Conservation (phyloP, 805 yeast species). For the Yamadazyma paraphyllophila region DNA sequence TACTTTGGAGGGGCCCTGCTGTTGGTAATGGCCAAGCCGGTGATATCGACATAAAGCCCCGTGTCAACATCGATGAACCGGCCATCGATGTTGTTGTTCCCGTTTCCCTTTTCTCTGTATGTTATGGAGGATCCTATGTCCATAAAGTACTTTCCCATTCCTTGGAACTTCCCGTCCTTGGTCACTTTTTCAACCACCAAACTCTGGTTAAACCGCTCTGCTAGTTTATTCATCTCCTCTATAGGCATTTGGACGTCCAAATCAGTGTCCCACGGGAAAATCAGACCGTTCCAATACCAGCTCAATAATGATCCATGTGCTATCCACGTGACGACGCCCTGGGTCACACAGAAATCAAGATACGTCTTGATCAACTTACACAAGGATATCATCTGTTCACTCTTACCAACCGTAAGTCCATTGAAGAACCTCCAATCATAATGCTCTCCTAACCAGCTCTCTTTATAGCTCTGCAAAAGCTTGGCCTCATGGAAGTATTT, state of each 20-base stretch:
- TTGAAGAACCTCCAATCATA: constrained; percentile 41
- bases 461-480: constrained; percentile 16
- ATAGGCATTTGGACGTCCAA: constrained; percentile 64
- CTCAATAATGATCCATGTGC: constrained; percentile 66
- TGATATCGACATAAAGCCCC: constrained; percentile 71
- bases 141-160: constrained; percentile 54
- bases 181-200: constrained; percentile 44
- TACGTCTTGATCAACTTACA: constrained; percentile 54
- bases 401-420: constrained; percentile 25
- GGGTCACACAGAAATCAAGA: constrained; percentile 45
- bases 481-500: constrained; percentile 34
- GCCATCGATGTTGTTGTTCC: constrained; percentile 66
- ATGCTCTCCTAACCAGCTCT: constrained; percentile 29
- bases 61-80: constrained; percentile 68
- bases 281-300: constrained; percentile 62
- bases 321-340: constrained; percentile 55
- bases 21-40: constrained; percentile 55
- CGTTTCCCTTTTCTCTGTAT: constrained; percentile 55
- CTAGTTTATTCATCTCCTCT: constrained; percentile 43
- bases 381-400: constrained; percentile 36
- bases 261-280: constrained; percentile 68
- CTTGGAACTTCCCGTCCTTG: constrained; percentile 30
- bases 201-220: constrained; percentile 48
- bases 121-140: constrained; percentile 51
- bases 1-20: constrained; percentile 26